Conservation (phyloP, 176 grass and related monocot species). For the Aegilops bicornis region DNA sequence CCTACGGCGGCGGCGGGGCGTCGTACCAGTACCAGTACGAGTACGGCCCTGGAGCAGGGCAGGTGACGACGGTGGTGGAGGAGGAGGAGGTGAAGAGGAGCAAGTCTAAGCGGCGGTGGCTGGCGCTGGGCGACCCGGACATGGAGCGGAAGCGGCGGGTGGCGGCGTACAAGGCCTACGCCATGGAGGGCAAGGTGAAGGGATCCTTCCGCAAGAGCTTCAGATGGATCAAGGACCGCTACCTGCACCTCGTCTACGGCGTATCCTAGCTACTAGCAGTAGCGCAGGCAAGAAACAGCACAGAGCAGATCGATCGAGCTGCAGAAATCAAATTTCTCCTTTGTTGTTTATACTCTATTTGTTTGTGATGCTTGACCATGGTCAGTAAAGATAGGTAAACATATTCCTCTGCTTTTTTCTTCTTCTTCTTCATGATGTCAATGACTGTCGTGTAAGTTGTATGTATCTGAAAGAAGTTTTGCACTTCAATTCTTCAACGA, state of each 20-base stretch:
- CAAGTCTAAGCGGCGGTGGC: slow-evolving; percentile 54
- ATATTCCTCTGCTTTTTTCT: background rate
- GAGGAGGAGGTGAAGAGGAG: slow-evolving; percentile 33
- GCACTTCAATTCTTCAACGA: background rate
- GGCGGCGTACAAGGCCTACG: slow-evolving; percentile 81
- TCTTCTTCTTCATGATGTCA: background rate
- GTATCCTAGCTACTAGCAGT: slow-evolving; percentile 34
- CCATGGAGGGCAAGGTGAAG: slow-evolving; percentile 73
- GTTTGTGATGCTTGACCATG: slow-evolving; percentile 10
- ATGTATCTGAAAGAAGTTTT: background rate
- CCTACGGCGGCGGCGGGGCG: slow-evolving; percentile 12
- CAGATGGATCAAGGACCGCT: slow-evolving; percentile 85
- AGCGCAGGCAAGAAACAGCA: background rate
- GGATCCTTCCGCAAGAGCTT: slow-evolving; percentile 82
- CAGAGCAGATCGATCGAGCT: background rate
- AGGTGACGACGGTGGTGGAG: background rate
- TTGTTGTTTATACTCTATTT: background rate
- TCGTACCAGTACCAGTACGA: slow-evolving; percentile 48
- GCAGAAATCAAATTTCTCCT: background rate
- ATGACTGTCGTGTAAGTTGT: background rate
- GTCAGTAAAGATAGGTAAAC: background rate
- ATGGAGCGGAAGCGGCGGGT: slow-evolving; percentile 82
- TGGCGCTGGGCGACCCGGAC: slow-evolving; percentile 59
- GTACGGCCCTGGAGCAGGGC: background rate
- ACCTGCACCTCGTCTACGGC: slow-evolving; percentile 61